phyloP scores from a whole-genome alignment of 2,329 filamentous ascomycete species.

The Pyricularia pennisetigena region DNA sequence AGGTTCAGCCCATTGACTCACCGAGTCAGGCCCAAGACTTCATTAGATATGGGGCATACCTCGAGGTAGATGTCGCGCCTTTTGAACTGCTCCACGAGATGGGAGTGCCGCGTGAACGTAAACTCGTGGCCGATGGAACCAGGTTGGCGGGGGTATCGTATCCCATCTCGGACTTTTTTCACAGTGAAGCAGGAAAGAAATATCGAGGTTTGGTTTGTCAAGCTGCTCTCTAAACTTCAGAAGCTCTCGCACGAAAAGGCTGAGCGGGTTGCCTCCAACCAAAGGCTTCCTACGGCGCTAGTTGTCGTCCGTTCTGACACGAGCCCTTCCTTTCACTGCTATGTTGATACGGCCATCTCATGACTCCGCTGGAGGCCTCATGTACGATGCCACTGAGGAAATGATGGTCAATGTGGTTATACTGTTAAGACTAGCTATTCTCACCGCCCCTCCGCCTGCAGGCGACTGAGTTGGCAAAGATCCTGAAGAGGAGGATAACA shows the following conservation, averaged over 20 bases:
- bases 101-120: background rate
- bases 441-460: background rate
- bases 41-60: no score
- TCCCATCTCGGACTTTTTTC: background rate
- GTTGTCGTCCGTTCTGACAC: background rate
- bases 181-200: background rate
- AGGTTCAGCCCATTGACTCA: no score
- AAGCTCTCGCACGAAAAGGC: background rate
- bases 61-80: background rate
- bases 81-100: background rate
- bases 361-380: background rate
- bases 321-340: background rate
- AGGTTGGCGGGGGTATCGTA: background rate
- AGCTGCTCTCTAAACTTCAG: background rate
- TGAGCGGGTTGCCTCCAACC: background rate
- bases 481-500: background rate
- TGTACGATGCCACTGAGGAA: background rate
- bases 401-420: background rate
- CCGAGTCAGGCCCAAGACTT: no score
- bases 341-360: background rate
- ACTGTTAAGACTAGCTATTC: background rate
- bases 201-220: background rate
- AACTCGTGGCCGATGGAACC: background rate
- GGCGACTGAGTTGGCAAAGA: background rate
- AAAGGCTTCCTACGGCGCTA: background rate